Evolutionary conservation across 1,139 yeast genomes (phyloP).

Genomic region (Scheffersomyces illinoinensis): DNA sequence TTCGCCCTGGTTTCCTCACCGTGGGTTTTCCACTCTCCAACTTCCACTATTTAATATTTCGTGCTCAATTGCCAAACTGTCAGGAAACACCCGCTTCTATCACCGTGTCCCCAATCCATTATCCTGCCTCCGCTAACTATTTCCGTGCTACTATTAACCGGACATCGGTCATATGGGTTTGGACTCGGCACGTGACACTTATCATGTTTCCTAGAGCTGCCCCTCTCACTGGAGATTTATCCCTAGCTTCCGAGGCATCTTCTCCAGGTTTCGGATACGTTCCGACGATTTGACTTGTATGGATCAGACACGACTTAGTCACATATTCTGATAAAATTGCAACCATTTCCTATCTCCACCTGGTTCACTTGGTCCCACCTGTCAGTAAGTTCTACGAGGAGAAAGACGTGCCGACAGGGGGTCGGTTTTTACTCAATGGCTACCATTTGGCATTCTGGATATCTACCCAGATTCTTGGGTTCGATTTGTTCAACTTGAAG

Average conservation of each 20-base stretch:
- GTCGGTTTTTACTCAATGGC: no score
- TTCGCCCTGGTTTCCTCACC: neutral
- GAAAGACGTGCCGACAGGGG: no score
- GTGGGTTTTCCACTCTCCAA: neutral
- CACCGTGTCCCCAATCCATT: neutral
- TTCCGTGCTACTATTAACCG: neutral
- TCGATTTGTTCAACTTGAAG: no score
- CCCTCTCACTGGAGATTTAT: neutral
- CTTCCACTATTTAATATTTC: neutral
- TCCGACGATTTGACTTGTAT: neutral
- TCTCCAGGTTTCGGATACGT: neutral
- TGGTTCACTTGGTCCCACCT: no score
- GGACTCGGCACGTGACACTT: neutral
- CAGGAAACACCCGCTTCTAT: neutral
- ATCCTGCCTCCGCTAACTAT: neutral
- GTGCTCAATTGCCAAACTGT: neutral
- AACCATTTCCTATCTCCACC: neutral
- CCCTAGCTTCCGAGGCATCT: neutral
- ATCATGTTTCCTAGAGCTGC: neutral
- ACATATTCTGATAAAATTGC: neutral
- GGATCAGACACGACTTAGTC: neutral
- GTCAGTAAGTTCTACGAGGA: no score
- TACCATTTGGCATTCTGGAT: no score
- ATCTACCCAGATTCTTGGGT: no score
- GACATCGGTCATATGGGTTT: neutral